Base-by-base conservation (phyloP, 192 early-diverging fungal genomes). In the Rhizophagus clarus region DNA sequence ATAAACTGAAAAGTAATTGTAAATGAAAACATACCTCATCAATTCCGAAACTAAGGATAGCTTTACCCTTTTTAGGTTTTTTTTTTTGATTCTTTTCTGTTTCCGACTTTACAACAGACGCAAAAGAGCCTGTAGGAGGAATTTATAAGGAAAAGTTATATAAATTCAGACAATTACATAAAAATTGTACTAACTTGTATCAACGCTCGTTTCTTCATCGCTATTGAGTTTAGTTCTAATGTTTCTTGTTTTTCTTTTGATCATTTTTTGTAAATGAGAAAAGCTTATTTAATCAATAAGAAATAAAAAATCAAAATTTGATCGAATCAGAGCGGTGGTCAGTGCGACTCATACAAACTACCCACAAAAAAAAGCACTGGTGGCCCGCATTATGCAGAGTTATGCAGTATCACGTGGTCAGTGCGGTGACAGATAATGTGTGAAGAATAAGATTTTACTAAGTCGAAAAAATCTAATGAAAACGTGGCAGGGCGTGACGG, bases 11-110 rank as follows among this genome's bases (percentile, higher is more conserved):
- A 45, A 45, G 22, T 37, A 29, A 26, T 69, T 32, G 15, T 22
- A 29, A 69, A 69, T 22, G 28, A 69, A n/a, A 34, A 31, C 28
- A 14, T 56, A 61, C 73, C 73, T 74, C 73, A 56, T 74, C 73
- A 29, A 29, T 74, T 20, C 49, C 73, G 32, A 74, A 74, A 34
- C 73, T 74, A 29, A 74, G 26, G 28, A n/a, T 24, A 32, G 24
- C n/a, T 34, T 56, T 51, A 17, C 17, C 28, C 26, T 74, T 74
- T 32, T 60, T 74, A 10, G 15, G 1, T 61, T 31, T 74, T 74
- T 74, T 74, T 17, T 74, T 74, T 61, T 45, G 11, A 15, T 26
- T 7, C 9, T 51, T 74, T 60, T 26, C 73, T 31, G 26, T 15
- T 26, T 40, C 45, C 5, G 29, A 28, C 1, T n/a, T 40, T 24